These are phyloP conservation scores for Cryptococcus jaspeensis DNA, from an alignment of 1,284 basidiomycete species.

Conservation along the genomic window DNA sequence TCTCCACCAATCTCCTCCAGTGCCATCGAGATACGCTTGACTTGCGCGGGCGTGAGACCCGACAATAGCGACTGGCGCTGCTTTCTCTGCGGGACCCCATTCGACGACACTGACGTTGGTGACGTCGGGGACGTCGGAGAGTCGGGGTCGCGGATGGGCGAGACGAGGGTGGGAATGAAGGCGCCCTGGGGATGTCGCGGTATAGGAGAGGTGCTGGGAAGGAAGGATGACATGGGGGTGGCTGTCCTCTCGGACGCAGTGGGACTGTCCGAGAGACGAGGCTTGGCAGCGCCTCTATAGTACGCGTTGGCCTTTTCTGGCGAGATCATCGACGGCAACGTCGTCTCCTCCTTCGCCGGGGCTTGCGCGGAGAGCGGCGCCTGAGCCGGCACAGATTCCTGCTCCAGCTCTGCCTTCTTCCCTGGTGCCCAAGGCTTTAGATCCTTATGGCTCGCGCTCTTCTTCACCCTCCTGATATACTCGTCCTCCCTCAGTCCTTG, in stretches of 20 bases:
- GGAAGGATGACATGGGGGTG: conserved; percentile 15
- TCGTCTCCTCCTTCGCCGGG: conserved; percentile 2
- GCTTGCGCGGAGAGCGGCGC: not conserved
- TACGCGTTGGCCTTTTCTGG: conserved; percentile 17
- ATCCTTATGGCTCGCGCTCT: conserved; percentile 22
- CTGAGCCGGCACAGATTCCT: too few species aligned
- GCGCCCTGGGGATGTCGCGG: not conserved
- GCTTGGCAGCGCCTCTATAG: conserved; percentile 4
- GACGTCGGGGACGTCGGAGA: conserved; percentile 3
- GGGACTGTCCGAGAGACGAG: conserved; percentile 9
- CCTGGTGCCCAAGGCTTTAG: conserved; percentile 10
- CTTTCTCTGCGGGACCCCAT: conserved; percentile 1
- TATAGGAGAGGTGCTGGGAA: not conserved
- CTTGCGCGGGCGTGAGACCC: conserved; percentile 36
- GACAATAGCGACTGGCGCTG: conserved; percentile 38
- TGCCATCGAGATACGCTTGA: conserved; percentile 44
- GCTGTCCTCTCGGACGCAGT: conserved; percentile 18
- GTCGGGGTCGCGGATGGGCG: conserved; percentile 3
- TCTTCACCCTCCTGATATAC: conserved; percentile 37
- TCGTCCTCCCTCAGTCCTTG: conserved; percentile 38
- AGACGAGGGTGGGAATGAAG: conserved; percentile 12
- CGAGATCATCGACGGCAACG: conserved; percentile 12
- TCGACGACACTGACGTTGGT: not conserved
- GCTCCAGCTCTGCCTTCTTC: not conserved
- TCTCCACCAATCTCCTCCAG: conserved; percentile 40